A percentile compares a stretch with the other conserved stretches of the same genome.
Conservation (phyloP, 306 rosid species). For the Hippophae gyantsensis region DNA sequence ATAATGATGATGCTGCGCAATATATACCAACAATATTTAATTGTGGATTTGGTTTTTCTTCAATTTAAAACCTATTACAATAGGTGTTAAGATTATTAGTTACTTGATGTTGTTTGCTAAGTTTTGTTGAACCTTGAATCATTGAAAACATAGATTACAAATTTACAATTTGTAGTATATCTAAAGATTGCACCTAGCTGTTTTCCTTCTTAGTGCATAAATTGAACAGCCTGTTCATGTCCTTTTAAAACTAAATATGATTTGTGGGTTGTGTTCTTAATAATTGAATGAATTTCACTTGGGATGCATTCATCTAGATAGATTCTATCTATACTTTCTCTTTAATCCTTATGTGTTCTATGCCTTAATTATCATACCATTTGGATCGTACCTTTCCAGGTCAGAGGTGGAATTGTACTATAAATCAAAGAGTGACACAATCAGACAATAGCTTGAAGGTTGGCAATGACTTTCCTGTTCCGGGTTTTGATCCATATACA, state of each 20-base stretch:
- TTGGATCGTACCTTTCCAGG: neutral
- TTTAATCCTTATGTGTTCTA: neutral
- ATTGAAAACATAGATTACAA: neutral
- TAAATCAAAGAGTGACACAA: constrained; percentile 31
- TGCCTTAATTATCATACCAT: constrained; percentile 10
- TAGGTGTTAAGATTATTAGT: too few species aligned
- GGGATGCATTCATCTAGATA: neutral
- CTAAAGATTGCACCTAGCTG: neutral
- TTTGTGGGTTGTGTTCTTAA: too few species aligned
- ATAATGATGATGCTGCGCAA: too few species aligned
- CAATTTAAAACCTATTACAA: too few species aligned
- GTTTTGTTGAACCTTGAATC: constrained; percentile 1
- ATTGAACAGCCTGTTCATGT: too few species aligned
- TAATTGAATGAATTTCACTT: too few species aligned
- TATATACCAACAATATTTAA: too few species aligned
- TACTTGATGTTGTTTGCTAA: neutral
- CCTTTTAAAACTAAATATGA: too few species aligned
- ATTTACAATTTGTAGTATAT: too few species aligned
- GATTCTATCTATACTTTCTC: neutral
- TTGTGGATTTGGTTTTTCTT: too few species aligned
- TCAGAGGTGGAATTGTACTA: constrained; percentile 7
- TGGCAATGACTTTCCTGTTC: constrained; percentile 32
- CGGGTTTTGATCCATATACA: constrained; percentile 17
- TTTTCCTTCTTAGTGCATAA: neutral
- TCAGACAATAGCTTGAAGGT: constrained; percentile 28